Conservation (phyloP, 2,329 filamentous ascomycete genomes). For the Clonostachys byssicola region DNA sequence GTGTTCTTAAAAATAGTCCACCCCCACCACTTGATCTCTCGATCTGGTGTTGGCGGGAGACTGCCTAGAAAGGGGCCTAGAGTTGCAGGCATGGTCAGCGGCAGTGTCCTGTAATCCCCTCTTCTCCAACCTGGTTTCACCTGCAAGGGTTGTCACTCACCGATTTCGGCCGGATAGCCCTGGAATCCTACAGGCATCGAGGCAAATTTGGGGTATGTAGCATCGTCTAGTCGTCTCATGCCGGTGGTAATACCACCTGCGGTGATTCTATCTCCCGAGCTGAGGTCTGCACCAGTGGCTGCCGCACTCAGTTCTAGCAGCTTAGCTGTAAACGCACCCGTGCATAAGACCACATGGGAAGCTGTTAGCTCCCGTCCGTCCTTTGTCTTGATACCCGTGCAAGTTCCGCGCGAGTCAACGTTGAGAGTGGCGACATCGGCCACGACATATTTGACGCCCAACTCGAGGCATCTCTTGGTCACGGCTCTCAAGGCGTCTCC, state of each 20-base stretch:
- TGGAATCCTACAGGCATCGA: conserved; percentile 45
- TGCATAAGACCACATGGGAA: conserved; percentile 46
- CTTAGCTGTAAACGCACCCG: conserved; percentile 54
- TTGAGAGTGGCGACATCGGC: conserved; percentile 46
- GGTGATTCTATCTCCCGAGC: conserved; percentile 48
- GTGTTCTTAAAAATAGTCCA: conserved; percentile 56
- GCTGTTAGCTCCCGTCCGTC: conserved; percentile 40
- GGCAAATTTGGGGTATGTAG: conserved; percentile 36
- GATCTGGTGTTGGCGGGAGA: conserved; percentile 46
- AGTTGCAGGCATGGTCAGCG: too few relatives aligned
- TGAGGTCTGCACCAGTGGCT: conserved; percentile 36
- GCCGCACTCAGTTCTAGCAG: conserved; percentile 48
- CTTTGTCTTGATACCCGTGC: conserved; percentile 42
- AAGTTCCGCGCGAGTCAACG: conserved; percentile 29
- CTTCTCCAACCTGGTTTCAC: background rate
- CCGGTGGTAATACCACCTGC: conserved; percentile 58
- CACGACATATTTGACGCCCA: conserved; percentile 55
- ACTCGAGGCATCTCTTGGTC: conserved; percentile 43
- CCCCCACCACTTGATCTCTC: conserved; percentile 58
- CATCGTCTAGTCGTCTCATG: conserved; percentile 46
- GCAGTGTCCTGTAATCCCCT: background rate
- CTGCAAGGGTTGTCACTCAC: conserved; percentile 11
- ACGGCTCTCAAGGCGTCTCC: conserved; percentile 51
- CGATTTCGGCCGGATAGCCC: conserved; percentile 27
- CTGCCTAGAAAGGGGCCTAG: conserved; percentile 53